Evolutionary conservation across 2,329 filamentous ascomycete genomes (phyloP), one percentile per base, ranked within the genome.

Genomic region (Fusarium proliferatum): DNA sequence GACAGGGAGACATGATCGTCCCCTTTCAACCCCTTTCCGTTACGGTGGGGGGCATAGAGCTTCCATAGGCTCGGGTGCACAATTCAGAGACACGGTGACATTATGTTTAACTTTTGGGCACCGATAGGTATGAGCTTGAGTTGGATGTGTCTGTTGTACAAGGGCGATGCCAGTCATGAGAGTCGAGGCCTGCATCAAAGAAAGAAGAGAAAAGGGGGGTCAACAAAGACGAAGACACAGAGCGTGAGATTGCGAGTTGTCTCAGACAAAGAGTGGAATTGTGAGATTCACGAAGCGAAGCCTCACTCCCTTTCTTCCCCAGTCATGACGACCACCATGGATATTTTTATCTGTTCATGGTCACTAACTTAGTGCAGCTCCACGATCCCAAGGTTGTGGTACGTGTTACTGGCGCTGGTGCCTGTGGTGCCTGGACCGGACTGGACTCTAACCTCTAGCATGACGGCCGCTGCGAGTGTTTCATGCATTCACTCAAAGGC

Each of bases 151-250:
- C 55, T 43, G 48, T 41, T 49, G 52, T 61, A 67, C 66, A 61
- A 64, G 68, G 74, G 64, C 66, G 61, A 77, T 77, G 67, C 74
- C 57, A 67, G 73, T 72, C 65, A 64, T 60, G 63, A 65, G 56
- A 71, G 56, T 68, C 49, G 57, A 59, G 61, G 43, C 42, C 42
- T 51, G 46, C 51, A 46, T 65, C 48, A 52, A 46, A 65, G 56
- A 69, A 55, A 49, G 26, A 52, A 39, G 17, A 49, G 56, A 61
- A 36, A 65, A 59, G 67, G 55, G 65, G 52, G 49, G 45, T 26
- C 34, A 45, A 70, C 55, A 36, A 68, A 63, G 51, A 46, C 56
- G 56, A 73, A 64, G 36, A 28, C 57, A 66, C 41, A 43, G 65
- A 41, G 56, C 17, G 58, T 56, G 51, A 51, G 59, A 69, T 63